These are phyloP conservation scores for Sugiyamaella marilandica DNA, from an alignment of 805 yeast species.

Conservation along the genomic window DNA sequence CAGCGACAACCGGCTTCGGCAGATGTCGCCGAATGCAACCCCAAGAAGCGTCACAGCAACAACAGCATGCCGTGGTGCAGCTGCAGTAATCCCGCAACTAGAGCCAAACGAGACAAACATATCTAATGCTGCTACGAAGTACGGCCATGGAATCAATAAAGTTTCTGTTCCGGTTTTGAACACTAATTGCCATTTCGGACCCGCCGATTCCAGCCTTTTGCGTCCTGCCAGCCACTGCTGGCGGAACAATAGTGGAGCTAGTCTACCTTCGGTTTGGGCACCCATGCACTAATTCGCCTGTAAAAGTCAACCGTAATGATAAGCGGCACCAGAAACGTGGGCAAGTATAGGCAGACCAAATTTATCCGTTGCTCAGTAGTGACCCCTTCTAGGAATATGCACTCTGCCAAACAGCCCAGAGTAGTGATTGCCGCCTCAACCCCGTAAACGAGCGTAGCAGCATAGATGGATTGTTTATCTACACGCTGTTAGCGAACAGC, in stretches of 20 bases:
- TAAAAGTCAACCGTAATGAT: constrained; percentile 46
- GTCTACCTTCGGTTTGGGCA: constrained; percentile 1
- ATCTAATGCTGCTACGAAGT: too few relatives aligned
- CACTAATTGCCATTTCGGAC: too few relatives aligned
- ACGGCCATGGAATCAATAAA: too few relatives aligned
- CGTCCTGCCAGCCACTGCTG: background rate
- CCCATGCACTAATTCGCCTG: constrained; percentile 20
- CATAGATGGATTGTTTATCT: constrained; percentile 26
- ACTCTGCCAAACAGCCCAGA: constrained; percentile 50
- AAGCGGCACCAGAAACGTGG: constrained; percentile 67
- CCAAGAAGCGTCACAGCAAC: too few relatives aligned
- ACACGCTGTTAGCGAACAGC: constrained; percentile 11
- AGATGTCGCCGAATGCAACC: too few relatives aligned
- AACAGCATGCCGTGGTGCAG: too few relatives aligned
- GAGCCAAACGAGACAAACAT: too few relatives aligned
- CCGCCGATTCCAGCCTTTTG: too few relatives aligned
- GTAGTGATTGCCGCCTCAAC: constrained; percentile 82
- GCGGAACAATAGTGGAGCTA: background rate
- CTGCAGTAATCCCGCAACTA: too few relatives aligned
- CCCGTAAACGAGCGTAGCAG: constrained; percentile 60
- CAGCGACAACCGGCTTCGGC: too few relatives aligned
- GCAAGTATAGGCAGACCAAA: constrained; percentile 53
- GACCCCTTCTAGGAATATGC: constrained; percentile 35
- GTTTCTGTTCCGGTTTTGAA: too few relatives aligned
- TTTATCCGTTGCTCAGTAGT: constrained; percentile 36